These are phyloP conservation scores for Gillenia trifoliata DNA, from an alignment of 306 rosid genomes.

Conservation along the genomic window DNA sequence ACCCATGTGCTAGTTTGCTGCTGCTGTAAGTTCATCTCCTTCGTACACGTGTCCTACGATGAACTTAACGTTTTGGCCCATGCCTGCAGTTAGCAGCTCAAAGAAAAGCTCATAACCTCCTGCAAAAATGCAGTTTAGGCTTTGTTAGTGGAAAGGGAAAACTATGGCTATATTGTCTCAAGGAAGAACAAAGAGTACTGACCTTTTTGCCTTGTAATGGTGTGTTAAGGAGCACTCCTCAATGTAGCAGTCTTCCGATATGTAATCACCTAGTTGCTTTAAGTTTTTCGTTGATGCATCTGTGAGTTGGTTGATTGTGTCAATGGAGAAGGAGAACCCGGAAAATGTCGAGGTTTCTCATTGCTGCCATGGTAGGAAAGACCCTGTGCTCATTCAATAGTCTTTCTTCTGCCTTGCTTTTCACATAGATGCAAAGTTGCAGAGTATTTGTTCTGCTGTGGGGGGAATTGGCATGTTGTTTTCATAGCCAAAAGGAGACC, in stretches of 20 bases:
- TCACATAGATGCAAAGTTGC: background rate
- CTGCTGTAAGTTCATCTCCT: conserved; percentile 50
- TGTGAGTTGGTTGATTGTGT: conserved; percentile 35
- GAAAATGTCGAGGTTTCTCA: background rate
- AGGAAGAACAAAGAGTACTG: background rate
- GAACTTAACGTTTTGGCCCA: conserved; percentile 75
- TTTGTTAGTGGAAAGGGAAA: conserved; percentile 1
- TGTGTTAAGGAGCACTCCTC: conserved; percentile 51
- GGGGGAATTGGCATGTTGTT: conserved; percentile 24
- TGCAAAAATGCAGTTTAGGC: conserved; percentile 23
- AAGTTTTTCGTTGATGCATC: conserved; percentile 58
- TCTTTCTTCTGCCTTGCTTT: conserved; percentile 15
- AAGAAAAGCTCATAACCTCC: conserved; percentile 57
- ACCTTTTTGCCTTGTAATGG: conserved; percentile 74
- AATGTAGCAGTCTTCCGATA: conserved; percentile 49
- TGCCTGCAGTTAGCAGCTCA: conserved; percentile 47
- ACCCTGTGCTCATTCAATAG: conserved; percentile 7
- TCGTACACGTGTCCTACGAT: conserved; percentile 36
- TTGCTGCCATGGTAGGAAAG: conserved; percentile 19
- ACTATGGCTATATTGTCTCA: background rate
- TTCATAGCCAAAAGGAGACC: conserved; percentile 10
- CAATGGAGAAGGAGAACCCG: conserved; percentile 33
- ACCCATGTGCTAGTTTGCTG: conserved; percentile 78
- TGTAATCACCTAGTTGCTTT: conserved; percentile 32
- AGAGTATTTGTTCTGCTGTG: background rate